Percentiles rank a stretch among this genome's conserved stretches.
Evolutionary conservation across 1,284 basidiomycete genomes (phyloP).

Genomic region (Bjerkandera adusta): DNA sequence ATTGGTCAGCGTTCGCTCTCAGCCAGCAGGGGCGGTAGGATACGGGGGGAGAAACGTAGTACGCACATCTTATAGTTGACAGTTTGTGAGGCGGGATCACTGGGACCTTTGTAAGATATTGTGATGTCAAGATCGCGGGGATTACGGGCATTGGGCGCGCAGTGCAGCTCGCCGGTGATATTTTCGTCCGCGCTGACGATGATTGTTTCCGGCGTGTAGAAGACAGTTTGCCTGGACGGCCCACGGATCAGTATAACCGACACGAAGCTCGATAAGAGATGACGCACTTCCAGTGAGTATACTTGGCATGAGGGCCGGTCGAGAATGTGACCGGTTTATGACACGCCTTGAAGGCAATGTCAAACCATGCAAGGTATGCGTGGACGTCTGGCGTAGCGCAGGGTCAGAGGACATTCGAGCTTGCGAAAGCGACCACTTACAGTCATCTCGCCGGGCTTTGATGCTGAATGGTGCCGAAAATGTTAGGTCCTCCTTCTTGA

Average conservation of each 20-base stretch:
- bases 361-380: constrained; percentile 99
- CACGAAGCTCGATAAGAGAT: not conserved
- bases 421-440: constrained; percentile 44
- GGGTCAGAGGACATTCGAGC: constrained; percentile 5
- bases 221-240: constrained; percentile 81
- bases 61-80: constrained; percentile 83
- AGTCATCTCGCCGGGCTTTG: constrained; percentile 88
- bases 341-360: constrained; percentile 87
- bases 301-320: constrained; percentile 94
- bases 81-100: constrained; percentile 34
- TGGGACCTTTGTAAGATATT: constrained; percentile 62
- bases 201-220: constrained; percentile 86
- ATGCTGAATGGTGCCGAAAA: constrained; percentile 85
- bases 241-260: constrained; percentile 2
- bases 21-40: constrained; percentile 9
- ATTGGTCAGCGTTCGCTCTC: constrained; percentile 57
- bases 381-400: constrained; percentile 74
- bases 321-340: constrained; percentile 97
- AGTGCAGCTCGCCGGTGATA: constrained; percentile 71
- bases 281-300: constrained; percentile 95
- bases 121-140: constrained; percentile 91
- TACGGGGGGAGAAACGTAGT: constrained; percentile 25
- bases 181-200: constrained; percentile 66
- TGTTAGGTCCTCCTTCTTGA: constrained; percentile 92
- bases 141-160: constrained; percentile 87